Evolutionary conservation across 345 rosid species (phyloP).

Genomic region (Salix arbutifolia): DNA sequence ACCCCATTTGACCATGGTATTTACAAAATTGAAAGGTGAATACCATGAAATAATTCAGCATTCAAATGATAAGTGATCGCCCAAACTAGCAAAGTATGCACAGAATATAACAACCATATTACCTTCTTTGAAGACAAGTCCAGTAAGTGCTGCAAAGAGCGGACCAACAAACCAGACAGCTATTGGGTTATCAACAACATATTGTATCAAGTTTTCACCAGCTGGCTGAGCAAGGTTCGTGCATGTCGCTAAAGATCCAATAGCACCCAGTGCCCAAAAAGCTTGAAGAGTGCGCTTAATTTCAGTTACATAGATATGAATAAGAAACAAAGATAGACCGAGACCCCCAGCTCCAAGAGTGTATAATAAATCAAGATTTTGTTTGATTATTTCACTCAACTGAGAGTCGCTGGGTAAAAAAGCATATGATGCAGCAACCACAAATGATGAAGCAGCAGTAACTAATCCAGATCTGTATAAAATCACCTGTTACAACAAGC

Average conservation of each 20-base stretch:
- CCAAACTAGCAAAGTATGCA: not conserved
- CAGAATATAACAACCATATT: not conserved
- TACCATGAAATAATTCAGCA: too few species aligned
- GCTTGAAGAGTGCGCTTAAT: slow-evolving; percentile 94
- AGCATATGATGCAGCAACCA: slow-evolving; percentile 71
- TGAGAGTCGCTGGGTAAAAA: slow-evolving; percentile 53
- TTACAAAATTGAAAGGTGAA: too few species aligned
- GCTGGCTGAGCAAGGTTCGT: slow-evolving; percentile 65
- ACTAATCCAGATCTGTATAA: slow-evolving; percentile 79
- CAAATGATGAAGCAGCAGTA: slow-evolving; percentile 74
- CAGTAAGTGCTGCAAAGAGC: slow-evolving; percentile 79
- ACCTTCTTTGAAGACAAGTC: slow-evolving; percentile 98
- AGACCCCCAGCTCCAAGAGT: slow-evolving; percentile 69
- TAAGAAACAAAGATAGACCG: slow-evolving; percentile 67
- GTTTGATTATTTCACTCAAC: slow-evolving; percentile 43
- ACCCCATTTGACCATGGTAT: too few species aligned
- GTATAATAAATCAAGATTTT: slow-evolving; percentile 65
- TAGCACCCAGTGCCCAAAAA: slow-evolving; percentile 73
- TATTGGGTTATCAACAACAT: slow-evolving; percentile 52
- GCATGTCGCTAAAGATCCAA: slow-evolving; percentile 65
- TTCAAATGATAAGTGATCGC: not conserved
- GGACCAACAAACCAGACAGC: slow-evolving; percentile 95
- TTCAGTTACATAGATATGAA: slow-evolving; percentile 88
- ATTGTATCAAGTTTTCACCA: slow-evolving; percentile 61
- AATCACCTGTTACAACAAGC: slow-evolving; percentile 53